These are phyloP conservation scores for Allium cepa DNA, from an alignment of 106 monocot species.

Conservation along the genomic window DNA sequence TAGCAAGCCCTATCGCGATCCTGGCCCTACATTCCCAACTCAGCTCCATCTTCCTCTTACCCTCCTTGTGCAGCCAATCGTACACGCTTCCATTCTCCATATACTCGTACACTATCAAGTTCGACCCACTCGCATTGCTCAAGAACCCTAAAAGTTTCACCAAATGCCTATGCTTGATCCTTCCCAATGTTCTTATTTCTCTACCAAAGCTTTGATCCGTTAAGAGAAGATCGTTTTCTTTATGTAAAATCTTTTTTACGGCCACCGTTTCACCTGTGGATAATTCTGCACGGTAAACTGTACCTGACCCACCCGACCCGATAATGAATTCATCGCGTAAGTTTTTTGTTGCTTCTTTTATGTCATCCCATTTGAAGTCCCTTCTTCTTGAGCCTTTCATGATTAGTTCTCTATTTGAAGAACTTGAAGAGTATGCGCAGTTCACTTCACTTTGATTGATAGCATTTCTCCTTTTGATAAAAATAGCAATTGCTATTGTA, in stretches of 20 bases:
- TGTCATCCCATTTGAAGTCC: constrained; percentile 71
- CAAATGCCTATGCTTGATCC: constrained; percentile 75
- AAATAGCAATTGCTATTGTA: constrained; percentile 9
- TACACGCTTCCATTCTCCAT: constrained; percentile 96
- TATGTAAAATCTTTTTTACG: constrained; percentile 50
- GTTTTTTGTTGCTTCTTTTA: constrained; percentile 76
- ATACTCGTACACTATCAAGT: constrained; percentile 74
- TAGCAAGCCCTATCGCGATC: constrained; percentile 64
- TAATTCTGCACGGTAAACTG: constrained; percentile 69
- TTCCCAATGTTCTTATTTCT: constrained; percentile 70
- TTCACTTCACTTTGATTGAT: constrained; percentile 42
- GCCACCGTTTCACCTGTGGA: constrained; percentile 69
- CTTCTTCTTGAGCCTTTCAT: constrained; percentile 44
- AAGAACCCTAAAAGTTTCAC: constrained; percentile 77
- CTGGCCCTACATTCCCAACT: constrained; percentile 60
- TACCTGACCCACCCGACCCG: constrained; percentile 76
- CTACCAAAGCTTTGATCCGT: constrained; percentile 61
- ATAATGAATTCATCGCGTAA: constrained; percentile 69
- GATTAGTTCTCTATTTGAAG: constrained; percentile 35
- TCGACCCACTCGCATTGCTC: constrained; percentile 10
- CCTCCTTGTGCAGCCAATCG: constrained; percentile 68
- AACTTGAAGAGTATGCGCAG: constrained; percentile 42
- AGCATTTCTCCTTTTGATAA: constrained; percentile 5
- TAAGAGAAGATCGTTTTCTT: constrained; percentile 24
- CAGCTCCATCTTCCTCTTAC: constrained; percentile 51